Conservation (phyloP, 208 protist genomes). For the Acanthamoeba healyi region DNA sequence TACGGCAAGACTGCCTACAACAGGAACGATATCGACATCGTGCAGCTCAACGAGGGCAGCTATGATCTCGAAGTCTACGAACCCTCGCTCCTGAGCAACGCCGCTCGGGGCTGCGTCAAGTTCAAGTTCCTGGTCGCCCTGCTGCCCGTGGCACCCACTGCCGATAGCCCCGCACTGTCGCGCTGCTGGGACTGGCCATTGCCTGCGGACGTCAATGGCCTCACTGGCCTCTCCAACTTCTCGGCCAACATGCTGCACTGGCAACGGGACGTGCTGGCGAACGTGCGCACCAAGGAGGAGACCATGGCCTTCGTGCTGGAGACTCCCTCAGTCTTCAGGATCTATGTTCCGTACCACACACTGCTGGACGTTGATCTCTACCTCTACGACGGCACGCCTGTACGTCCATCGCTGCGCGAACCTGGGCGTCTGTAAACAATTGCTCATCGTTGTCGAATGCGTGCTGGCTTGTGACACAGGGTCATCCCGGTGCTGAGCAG, state of each 20-base stretch:
- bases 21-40: slow-evolving; percentile 54
- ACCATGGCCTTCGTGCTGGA: slow-evolving; percentile 18
- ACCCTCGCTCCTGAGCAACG: slow-evolving; percentile 51
- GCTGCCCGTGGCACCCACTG: slow-evolving; percentile 8
- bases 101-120: slow-evolving; percentile 25
- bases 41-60: slow-evolving; percentile 22
- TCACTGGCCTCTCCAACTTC: neutral
- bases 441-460: no score
- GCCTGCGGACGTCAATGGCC: neutral
- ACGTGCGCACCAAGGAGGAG: slow-evolving; percentile 18
- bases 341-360: slow-evolving; percentile 44
- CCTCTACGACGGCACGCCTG: slow-evolving; percentile 51
- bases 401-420: neutral
- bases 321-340: neutral
- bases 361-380: slow-evolving; percentile 53
- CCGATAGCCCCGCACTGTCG: neutral
- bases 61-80: slow-evolving; percentile 72
- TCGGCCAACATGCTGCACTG: slow-evolving; percentile 12
- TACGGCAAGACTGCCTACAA: slow-evolving; percentile 69
- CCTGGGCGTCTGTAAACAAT: no score
- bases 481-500: neutral
- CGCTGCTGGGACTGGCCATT: slow-evolving; percentile 33
- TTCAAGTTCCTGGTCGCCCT: slow-evolving; percentile 18
- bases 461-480: neutral
- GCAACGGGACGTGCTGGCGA: slow-evolving; percentile 50